Base-by-base conservation (phyloP, 225 moss, liverwort and hornwort species). In the Sphagnum tenellum region DNA sequence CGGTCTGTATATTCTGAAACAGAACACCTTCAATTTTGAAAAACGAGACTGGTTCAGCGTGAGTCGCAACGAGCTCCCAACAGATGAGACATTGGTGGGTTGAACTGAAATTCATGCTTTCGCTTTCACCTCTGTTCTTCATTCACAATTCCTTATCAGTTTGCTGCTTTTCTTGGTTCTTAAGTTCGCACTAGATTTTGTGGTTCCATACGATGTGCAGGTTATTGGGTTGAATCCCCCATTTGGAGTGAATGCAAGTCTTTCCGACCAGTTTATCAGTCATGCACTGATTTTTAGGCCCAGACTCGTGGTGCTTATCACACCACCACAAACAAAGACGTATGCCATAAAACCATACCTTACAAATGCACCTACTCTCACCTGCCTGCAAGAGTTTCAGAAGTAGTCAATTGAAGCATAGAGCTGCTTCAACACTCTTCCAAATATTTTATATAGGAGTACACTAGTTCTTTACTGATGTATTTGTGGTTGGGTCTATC, bases 141-240 rank as follows among this genome's bases (percentile, higher is more conserved):
- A 29, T 29, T 29, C 29, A 29, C 29, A 29, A 29, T 29, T 29
- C 29, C 29, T 29, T 52, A 52, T 52, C 52, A 52, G 9, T 52
- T 52, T 52, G 52, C 52, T 9, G 5, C 52, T 52, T 52, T 9
- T 9, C 52, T 5, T 29, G 29, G 29, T 29, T 29, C 29, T 29
- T 29, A 29, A 29, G 0, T 29, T 29, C 29, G 0, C 29, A 29
- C 29, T 29, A 29, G 29, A 29, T 29, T 29, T 29, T 29, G 29
- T 29, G 29, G 29, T 29, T 29, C 29, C 29, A 29, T 29, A 0
- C 29, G 1, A 29, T 29, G 29, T 59, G 46, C 80, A 80, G 80
- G 76, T 85, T 45, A 81, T 85, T 9, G 84, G 84, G 61, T 72
- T 85, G 72, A 85, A 81, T 67, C 84, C 84, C 69, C 84, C 84